Conservation (phyloP, 345 rosid species). For the Euphorbia lathyris region DNA sequence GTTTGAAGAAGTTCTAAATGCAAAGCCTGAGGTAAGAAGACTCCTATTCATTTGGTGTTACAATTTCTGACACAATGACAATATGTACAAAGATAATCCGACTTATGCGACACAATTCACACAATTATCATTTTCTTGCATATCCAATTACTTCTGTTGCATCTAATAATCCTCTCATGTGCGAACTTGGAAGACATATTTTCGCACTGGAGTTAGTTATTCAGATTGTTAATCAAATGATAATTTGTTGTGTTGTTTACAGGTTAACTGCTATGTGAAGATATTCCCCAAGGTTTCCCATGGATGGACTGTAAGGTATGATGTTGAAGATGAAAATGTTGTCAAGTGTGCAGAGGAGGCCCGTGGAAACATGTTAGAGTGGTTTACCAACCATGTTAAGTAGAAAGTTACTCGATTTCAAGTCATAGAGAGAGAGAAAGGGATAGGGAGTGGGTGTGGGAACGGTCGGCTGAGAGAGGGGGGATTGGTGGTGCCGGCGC, state of each 20-base stretch:
- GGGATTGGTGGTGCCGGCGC: too few relatives aligned
- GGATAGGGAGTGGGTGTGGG: too few relatives aligned
- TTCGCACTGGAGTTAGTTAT: neutral
- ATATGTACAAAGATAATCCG: too few relatives aligned
- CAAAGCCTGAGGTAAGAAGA: conserved; percentile 37
- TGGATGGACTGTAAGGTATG: conserved; percentile 74
- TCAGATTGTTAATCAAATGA: neutral
- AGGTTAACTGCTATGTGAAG: conserved; percentile 65
- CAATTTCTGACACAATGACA: too few relatives aligned
- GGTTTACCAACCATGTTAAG: conserved; percentile 58
- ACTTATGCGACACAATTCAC: too few relatives aligned
- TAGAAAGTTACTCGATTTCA: too few relatives aligned
- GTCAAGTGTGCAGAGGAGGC: conserved; percentile 66
- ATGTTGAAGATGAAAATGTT: conserved; percentile 40
- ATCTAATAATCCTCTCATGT: neutral
- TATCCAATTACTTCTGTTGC: neutral
- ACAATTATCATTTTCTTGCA: too few relatives aligned
- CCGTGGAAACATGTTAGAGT: conserved; percentile 52
- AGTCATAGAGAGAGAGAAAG: too few relatives aligned
- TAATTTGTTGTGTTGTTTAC: conserved; percentile 1
- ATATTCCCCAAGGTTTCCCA: conserved; percentile 67
- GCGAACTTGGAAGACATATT: neutral
- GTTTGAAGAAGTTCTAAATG: conserved; percentile 35
- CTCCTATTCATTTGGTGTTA: too few relatives aligned
- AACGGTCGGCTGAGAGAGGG: too few relatives aligned